Base-by-base conservation (phyloP, 106 monocot species). In the Dendrobium chrysotoxum region DNA sequence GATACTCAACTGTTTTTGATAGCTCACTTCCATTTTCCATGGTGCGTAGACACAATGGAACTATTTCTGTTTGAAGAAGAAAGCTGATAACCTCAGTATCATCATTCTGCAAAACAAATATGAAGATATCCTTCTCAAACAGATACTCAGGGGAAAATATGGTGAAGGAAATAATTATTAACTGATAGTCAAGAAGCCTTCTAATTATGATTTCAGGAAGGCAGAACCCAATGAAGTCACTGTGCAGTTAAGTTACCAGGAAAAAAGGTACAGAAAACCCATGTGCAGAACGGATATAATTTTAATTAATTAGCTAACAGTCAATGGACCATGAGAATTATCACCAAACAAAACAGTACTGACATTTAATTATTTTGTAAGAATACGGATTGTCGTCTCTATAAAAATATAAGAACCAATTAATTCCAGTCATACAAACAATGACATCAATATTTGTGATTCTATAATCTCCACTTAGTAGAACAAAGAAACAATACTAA, bases 1-100 rank as follows among this genome's bases (percentile, higher is more conserved):
- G 74, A 53, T 78, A 78, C 55, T 12, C 39, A 78, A 94, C 97
- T 18, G 92, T 89, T 88, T 92, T 94, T 75, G 97, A 94, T 53
- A 94, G 46, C 83, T 89, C 89, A 77, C 80, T 87, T 28, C 97
- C 97, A 53, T 80, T 88, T 71, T 94, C 92, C 89, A 97, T 94
- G 8, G 88, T 86, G 20, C 90, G 90, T 38, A 97, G 82, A 80
- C 92, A 97, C 12, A 94, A 82, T 18, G 97, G 94, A 77, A 97
- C 83, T 12, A 97, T 86, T 85, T 97, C 94, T 25, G 89, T 91
- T 50, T 88, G 83, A 38, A 97, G 92, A 84, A 94, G 91, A 86
- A 85, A 94, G 55, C 71, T 47, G 26, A 97, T 88, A 21, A 89
- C 92, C 40, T 91, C 89, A 45, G 85, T 80, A 73, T 95, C 92